Conservation (phyloP, 495 filamentous ascomycete species). For the Astrothelium macrocarpum region DNA sequence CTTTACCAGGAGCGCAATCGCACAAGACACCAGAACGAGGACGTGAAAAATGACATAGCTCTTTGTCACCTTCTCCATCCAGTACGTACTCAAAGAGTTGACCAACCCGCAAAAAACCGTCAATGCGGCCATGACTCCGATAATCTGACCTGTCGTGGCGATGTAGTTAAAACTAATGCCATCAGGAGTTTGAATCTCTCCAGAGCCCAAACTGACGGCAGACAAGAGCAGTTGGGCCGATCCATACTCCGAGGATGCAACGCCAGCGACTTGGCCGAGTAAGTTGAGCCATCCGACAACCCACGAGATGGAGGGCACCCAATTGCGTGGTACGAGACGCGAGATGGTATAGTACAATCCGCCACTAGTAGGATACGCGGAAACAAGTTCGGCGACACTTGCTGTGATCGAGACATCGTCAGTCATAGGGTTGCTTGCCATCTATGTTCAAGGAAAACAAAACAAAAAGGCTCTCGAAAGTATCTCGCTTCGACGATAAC, state of each 20-base stretch:
- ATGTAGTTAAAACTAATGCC: constrained; percentile 45
- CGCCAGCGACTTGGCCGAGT: constrained; percentile 50
- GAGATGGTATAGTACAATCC: constrained; percentile 44
- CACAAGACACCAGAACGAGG: constrained; percentile 44
- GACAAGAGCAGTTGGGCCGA: constrained; percentile 53
- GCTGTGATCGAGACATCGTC: constrained; percentile 18
- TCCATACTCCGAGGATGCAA: constrained; percentile 54
- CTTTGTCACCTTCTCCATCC: constrained; percentile 56
- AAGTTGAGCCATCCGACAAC: constrained; percentile 52
- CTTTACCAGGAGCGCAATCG: constrained; percentile 42
- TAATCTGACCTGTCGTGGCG: constrained; percentile 43
- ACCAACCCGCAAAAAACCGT: constrained; percentile 46
- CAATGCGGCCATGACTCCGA: constrained; percentile 52
- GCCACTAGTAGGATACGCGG: constrained; percentile 49
- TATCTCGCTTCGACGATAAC: no score
- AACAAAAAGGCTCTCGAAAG: no score
- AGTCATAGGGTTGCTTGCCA: background rate
- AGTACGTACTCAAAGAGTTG: constrained; percentile 52
- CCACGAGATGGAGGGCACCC: constrained; percentile 32
- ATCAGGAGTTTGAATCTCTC: background rate
- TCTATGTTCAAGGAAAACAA: background rate
- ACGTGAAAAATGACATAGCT: constrained; percentile 58
- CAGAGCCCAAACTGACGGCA: constrained; percentile 44
- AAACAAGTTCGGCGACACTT: constrained; percentile 47
- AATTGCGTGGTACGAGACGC: constrained; percentile 32